Conservation (phyloP, 306 rosid genomes). For the Hylodesmum podocarpum region DNA sequence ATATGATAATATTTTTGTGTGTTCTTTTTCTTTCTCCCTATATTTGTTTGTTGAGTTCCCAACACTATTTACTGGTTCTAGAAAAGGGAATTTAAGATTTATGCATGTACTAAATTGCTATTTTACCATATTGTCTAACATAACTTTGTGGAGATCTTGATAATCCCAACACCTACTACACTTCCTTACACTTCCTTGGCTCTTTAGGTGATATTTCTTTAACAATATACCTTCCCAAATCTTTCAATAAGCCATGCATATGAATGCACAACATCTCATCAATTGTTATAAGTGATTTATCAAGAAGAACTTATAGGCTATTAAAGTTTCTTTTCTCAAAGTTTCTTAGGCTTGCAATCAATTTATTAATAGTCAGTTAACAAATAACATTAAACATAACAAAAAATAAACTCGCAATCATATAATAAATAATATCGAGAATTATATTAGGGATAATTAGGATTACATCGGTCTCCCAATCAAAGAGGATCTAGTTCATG, state of each 20-base stretch:
- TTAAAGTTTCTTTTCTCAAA: neutral
- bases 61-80: neutral
- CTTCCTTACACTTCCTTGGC: conserved; percentile 14
- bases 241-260: neutral
- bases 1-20: too few relatives aligned
- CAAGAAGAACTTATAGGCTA: neutral
- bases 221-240: neutral
- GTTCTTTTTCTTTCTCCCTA: too few relatives aligned
- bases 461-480: too few relatives aligned
- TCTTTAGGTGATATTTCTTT: neutral
- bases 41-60: too few relatives aligned
- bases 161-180: conserved; percentile 15
- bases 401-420: too few relatives aligned
- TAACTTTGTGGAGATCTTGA: neutral
- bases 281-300: neutral
- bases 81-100: neutral
- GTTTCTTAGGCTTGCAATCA: too few relatives aligned
- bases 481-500: too few relatives aligned
- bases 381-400: too few relatives aligned
- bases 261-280: accelerated
- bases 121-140: neutral
- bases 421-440: too few relatives aligned
- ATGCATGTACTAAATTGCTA: neutral
- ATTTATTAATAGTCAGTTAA: too few relatives aligned
- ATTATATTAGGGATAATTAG: too few relatives aligned